Base-by-base conservation (phyloP, 202 grass and related monocot species). In the Carex arenaria region DNA sequence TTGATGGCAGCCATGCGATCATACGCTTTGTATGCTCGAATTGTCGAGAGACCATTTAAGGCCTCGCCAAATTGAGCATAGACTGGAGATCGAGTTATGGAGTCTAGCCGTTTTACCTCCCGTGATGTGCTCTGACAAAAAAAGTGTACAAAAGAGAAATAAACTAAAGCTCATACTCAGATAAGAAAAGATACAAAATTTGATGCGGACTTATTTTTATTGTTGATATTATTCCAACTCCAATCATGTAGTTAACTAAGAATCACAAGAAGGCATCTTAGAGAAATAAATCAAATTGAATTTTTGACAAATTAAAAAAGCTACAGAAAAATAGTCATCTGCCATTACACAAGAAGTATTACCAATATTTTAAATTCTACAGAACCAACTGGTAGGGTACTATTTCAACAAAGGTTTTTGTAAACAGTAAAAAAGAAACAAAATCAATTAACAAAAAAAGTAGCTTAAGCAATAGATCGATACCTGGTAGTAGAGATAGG, bases 401-500 rank as follows among this genome's bases (percentile, higher is more conserved):
- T 18, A 64, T 66, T 81, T 81, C 12, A 18, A 81, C 30, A 17
- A 49, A 63, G 57, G 9, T 5, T 66, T 81, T 52, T 77, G 56
- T 57, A 51, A 81, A 47, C 22, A 31, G 71, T 80, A 61, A 45
- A 9, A 45, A 67, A 53, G 45, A 12, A 49, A 49, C 45, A 52
- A 64, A 64, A 73, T 59, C 43, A 74, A 77, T 67, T 19, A 32
- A 84, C n/a, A 82, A 54, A 60, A 60, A 60, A 34, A 38, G 23
- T 15, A 77, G 51, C 40, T 77, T 83, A 55, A 51, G n/a, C 52
- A 17, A 85, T 83, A 85, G 36, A 30, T 7, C 38, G 81, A 80
- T 95, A 98, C 96, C 96, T 99, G 96, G 85, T 99, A 99, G 85
- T 98, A 98, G 6, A 94, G 73, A 89, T 98, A 98, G 51, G 95